Percentiles rank a stretch among this genome's conserved stretches.
phyloP scores from a whole-genome alignment of 2,329 filamentous ascomycete genomes.

The Sarocladium strictum region DNA sequence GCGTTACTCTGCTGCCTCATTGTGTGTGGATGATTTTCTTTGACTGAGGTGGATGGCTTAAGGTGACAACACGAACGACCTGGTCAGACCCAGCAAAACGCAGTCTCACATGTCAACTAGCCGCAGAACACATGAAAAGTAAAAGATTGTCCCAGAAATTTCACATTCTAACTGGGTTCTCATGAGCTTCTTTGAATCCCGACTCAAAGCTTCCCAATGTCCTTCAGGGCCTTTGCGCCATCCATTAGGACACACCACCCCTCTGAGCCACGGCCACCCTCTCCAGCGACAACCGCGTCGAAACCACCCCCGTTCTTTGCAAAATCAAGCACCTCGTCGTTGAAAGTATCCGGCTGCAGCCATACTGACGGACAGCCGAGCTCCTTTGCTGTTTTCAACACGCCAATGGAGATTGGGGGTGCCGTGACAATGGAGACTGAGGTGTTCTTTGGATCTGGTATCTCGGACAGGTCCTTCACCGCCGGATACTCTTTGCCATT shows the following conservation, averaged over 20 bases:
- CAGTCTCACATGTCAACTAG: too few relatives aligned
- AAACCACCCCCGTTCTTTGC: constrained; percentile 58
- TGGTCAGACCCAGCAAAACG: too few relatives aligned
- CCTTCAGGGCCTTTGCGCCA: constrained; percentile 59
- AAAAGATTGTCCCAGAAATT: too few relatives aligned
- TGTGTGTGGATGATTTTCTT: too few relatives aligned
- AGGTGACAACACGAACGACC: too few relatives aligned
- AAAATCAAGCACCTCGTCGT: constrained; percentile 66
- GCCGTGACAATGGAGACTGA: constrained; percentile 84
- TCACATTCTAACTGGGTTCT: too few relatives aligned
- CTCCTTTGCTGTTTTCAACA: constrained; percentile 71
- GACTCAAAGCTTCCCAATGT: constrained; percentile 46
- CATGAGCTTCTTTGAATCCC: too few relatives aligned
- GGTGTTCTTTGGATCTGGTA: constrained; percentile 63
- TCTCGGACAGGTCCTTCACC: constrained; percentile 56
- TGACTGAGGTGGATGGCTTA: too few relatives aligned
- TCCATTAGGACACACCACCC: constrained; percentile 89
- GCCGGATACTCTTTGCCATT: constrained; percentile 53
- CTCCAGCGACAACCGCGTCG: constrained; percentile 56
- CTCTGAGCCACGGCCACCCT: constrained; percentile 60
- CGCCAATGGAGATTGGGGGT: constrained; percentile 65
- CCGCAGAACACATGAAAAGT: not conserved
- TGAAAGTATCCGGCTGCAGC: constrained; percentile 86
- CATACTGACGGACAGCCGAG: constrained; percentile 71
- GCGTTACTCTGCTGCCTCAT: too few relatives aligned